These are phyloP conservation scores for Hymenoscyphus occultus DNA, from an alignment of 2,329 filamentous ascomycete species.

Conservation along the genomic window DNA sequence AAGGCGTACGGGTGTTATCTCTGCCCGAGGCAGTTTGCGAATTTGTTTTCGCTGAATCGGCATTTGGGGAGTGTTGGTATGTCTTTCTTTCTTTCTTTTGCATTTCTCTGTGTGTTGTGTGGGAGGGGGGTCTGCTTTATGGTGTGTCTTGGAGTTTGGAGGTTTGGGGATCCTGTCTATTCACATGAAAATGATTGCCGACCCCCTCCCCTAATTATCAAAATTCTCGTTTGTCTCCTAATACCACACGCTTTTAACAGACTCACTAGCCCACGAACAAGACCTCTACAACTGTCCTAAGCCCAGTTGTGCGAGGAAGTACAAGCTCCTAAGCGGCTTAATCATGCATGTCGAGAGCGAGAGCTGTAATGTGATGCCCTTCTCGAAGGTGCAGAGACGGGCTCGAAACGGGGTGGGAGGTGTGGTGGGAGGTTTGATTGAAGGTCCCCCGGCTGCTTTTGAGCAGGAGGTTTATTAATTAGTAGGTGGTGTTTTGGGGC, in stretches of 20 bases:
- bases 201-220: no score
- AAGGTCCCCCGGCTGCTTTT: not conserved
- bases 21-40: conserved; percentile 46
- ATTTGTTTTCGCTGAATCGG: conserved; percentile 41
- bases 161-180: no score
- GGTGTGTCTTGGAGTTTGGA: no score
- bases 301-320: conserved; percentile 18
- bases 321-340: conserved; percentile 27
- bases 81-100: no score
- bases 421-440: conserved; percentile 39
- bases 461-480: not conserved
- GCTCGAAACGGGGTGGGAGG: conserved; percentile 23
- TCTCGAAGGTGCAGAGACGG: conserved; percentile 21
- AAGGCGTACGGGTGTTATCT: conserved; percentile 50
- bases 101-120: no score
- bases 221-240: no score
- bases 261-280: conserved; percentile 44
- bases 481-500: not conserved
- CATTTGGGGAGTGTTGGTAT: conserved; percentile 49
- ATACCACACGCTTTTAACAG: no score
- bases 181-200: no score
- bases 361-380: conserved; percentile 30
- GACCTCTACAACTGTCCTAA: conserved; percentile 35
- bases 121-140: no score
- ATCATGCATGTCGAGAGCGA: conserved; percentile 32